phyloP scores from a whole-genome alignment of 2,329 filamentous ascomycete species.

The Stylonectria norvegica region DNA sequence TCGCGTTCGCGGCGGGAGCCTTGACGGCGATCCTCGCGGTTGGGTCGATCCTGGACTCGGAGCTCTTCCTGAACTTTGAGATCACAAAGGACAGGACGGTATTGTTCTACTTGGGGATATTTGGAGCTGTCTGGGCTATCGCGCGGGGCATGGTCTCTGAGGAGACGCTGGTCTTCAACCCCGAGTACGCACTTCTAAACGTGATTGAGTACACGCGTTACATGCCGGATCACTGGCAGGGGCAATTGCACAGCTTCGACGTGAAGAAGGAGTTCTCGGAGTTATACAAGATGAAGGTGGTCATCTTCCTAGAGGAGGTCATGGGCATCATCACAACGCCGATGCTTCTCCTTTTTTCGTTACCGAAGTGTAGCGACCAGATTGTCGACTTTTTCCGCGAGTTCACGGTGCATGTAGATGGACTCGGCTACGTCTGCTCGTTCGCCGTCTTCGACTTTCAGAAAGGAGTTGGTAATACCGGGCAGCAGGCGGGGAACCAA shows the following conservation, averaged over 20 bases:
- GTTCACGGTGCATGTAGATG: constrained; percentile 95
- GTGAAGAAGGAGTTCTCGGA: constrained; percentile 86
- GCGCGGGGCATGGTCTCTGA: constrained; percentile 81
- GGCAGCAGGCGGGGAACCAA: constrained; percentile 38
- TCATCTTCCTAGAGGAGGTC: constrained; percentile 91
- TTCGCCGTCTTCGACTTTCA: constrained; percentile 98
- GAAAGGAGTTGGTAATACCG: constrained; percentile 59
- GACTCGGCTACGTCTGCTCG: constrained; percentile 91
- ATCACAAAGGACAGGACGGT: constrained; percentile 85
- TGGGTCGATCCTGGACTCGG: constrained; percentile 82
- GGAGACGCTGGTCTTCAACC: constrained; percentile 86
- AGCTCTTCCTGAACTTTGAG: constrained; percentile 88
- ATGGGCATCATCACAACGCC: constrained; percentile 90
- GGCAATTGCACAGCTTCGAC: constrained; percentile 87
- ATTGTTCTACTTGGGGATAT: constrained; percentile 82
- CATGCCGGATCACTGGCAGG: constrained; percentile 83
- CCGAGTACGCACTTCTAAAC: constrained; percentile 80
- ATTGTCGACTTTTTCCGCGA: constrained; percentile 98
- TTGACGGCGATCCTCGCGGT: constrained; percentile 81
- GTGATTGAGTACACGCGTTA: constrained; percentile 94
- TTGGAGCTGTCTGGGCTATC: constrained; percentile 79
- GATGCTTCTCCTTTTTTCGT: constrained; percentile 78
- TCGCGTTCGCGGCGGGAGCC: constrained; percentile 84
- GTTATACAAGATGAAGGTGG: constrained; percentile 86
- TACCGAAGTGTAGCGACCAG: constrained; percentile 85